Conservation (phyloP, 139 green algal genomes). For the Micromonas pusilla region DNA sequence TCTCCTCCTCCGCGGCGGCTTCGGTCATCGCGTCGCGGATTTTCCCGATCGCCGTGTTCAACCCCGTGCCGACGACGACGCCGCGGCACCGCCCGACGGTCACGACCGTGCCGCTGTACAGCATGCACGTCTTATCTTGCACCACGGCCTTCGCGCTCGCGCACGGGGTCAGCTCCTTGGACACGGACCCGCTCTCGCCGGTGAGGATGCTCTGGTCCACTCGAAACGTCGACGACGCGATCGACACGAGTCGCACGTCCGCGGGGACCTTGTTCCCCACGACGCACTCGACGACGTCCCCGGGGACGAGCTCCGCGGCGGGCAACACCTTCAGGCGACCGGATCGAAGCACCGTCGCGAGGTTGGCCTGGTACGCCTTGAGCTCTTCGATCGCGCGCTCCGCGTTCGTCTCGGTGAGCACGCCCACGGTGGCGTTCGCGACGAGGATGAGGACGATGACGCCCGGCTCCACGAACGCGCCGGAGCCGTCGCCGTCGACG, state of each 20-base stretch:
- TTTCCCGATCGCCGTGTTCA: conserved; percentile 67
- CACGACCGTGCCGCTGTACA: conserved; percentile 48
- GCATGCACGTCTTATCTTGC: conserved; percentile 53
- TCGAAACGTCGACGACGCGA: conserved; percentile 31
- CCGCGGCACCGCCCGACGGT: conserved; percentile 45
- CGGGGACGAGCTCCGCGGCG: conserved; percentile 44
- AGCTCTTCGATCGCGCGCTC: conserved; percentile 62
- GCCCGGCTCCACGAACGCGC: conserved; percentile 45
- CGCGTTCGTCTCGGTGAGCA: conserved; percentile 43
- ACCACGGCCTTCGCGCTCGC: conserved; percentile 50
- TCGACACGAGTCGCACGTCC: conserved; percentile 38
- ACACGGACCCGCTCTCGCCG: conserved; percentile 50
- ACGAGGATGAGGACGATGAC: conserved; percentile 96
- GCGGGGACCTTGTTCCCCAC: conserved; percentile 46
- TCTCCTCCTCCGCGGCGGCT: conserved; percentile 65
- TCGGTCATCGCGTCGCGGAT: conserved; percentile 49
- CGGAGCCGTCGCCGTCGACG: conserved; percentile 54
- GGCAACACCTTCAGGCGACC: conserved; percentile 26
- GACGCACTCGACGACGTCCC: conserved; percentile 47
- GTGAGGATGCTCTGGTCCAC: conserved; percentile 56
- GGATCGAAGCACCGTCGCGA: conserved; percentile 40
- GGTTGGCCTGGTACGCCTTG: conserved; percentile 64
- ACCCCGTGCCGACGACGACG: conserved; percentile 64
- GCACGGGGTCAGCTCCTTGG: conserved; percentile 49
- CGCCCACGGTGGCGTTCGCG: conserved; percentile 83